Conservation (phyloP, 345 rosid species). For the Balakata baccata region DNA sequence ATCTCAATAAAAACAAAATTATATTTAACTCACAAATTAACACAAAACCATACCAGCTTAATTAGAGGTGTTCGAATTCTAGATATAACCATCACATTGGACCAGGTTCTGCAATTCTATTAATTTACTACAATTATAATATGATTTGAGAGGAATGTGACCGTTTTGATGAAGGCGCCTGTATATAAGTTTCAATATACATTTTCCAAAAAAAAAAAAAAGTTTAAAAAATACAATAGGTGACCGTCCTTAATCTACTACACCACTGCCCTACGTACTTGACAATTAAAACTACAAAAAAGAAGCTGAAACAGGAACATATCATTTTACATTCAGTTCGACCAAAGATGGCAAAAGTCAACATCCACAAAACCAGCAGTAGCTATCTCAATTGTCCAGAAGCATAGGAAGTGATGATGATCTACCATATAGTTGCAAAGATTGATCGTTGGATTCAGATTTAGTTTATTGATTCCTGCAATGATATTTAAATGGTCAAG, state of each 20-base stretch:
- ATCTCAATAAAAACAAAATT: too few species aligned
- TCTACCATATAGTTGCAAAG: background rate
- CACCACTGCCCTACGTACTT: background rate
- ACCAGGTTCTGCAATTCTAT: background rate
- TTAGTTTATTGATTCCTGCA: background rate
- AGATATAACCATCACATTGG: background rate
- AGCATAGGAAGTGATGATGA: background rate
- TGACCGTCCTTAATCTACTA: background rate
- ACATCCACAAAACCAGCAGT: background rate
- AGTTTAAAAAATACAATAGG: too few species aligned
- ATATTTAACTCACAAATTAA: too few species aligned
- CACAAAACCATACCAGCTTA: too few species aligned
- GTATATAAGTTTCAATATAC: background rate
- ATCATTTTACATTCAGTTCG: background rate
- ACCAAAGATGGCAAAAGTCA: background rate
- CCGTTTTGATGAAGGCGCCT: background rate
- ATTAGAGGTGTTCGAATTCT: too few species aligned
- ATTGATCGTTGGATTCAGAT: conserved; percentile 1
- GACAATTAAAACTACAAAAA: background rate
- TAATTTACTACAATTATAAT: background rate
- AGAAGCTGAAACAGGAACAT: background rate
- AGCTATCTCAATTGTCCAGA: background rate
- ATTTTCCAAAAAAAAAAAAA: too few species aligned
- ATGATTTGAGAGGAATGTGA: background rate
- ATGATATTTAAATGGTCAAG: background rate